Conservation (phyloP, 106 monocot genomes). For the Gastrodia elata region DNA sequence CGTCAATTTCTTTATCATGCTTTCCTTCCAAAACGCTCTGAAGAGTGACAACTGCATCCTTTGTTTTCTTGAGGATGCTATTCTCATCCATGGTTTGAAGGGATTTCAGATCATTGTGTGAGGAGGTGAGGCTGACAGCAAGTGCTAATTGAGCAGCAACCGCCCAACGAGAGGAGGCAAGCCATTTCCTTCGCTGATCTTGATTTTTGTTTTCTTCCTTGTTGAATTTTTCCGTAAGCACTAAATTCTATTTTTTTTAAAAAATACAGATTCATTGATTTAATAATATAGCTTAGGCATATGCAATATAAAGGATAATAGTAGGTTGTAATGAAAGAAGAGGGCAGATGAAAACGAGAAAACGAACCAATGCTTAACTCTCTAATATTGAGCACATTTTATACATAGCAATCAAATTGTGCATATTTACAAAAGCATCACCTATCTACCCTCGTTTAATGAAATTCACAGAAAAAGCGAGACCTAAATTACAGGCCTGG, state of each 20-base stretch:
- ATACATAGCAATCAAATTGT: no score
- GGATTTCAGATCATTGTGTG: slow-evolving; percentile 60
- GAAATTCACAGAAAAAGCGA: no score
- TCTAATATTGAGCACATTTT: no score
- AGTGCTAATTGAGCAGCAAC: slow-evolving; percentile 94
- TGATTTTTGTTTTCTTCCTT: slow-evolving; percentile 34
- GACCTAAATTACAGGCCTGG: no score
- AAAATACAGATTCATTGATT: slow-evolving; percentile 8
- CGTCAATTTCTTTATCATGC: slow-evolving; percentile 58
- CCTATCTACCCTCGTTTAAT: no score
- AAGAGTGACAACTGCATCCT: slow-evolving; percentile 90
- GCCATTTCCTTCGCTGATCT: slow-evolving; percentile 53
- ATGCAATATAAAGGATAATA: no score
- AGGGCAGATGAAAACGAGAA: no score
- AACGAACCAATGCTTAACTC: no score
- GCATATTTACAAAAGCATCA: no score
- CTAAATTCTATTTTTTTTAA: slow-evolving; percentile 52
- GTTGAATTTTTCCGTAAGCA: slow-evolving; percentile 32
- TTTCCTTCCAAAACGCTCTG: slow-evolving; percentile 87
- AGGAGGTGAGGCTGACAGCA: slow-evolving; percentile 64
- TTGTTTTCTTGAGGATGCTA: slow-evolving; percentile 74
- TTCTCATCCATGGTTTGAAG: slow-evolving; percentile 55
- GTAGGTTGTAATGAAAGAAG: no score
- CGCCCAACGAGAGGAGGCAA: slow-evolving; percentile 85
- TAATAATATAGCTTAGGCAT: no score